A percentile compares a stretch with the other conserved stretches of the same genome.
phyloP scores from a whole-genome alignment of 2,329 filamentous ascomycete genomes.

The Teratosphaeria destructans region DNA sequence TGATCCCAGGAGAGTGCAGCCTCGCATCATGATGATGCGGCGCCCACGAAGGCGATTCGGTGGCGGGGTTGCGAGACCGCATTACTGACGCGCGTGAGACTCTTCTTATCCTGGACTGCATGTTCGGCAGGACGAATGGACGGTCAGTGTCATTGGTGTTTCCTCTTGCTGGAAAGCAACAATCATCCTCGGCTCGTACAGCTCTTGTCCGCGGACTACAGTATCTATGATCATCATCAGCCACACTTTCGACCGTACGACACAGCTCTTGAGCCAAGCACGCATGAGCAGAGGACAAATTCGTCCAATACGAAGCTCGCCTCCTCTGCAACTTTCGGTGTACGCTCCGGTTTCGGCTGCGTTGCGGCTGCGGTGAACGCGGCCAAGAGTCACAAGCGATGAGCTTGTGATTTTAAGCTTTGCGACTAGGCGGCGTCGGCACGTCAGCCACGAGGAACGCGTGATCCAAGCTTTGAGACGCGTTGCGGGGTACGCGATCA shows the following conservation, averaged over 20 bases:
- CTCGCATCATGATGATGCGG: background rate
- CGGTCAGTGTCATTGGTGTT: background rate
- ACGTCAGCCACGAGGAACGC: background rate
- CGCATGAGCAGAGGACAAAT: background rate
- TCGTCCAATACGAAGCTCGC: background rate
- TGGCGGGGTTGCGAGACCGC: background rate
- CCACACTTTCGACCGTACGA: background rate
- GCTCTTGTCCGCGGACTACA: background rate
- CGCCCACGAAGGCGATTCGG: background rate
- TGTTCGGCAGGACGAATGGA: background rate
- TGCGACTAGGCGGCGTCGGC: background rate
- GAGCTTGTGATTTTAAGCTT: background rate
- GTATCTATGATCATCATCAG: background rate
- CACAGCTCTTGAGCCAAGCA: background rate
- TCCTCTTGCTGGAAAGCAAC: background rate
- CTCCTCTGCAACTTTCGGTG: background rate
- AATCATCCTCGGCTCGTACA: background rate
- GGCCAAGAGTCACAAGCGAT: background rate
- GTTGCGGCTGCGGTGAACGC: background rate
- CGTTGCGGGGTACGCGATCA: background rate
- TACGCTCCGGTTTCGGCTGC: background rate
- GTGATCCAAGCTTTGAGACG: background rate
- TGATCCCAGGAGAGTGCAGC: background rate
- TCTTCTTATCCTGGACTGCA: background rate
- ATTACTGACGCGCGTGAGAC: background rate